Evolutionary conservation across 2,329 filamentous ascomycete genomes (phyloP).

Genomic region (Aspergillus sp.): DNA sequence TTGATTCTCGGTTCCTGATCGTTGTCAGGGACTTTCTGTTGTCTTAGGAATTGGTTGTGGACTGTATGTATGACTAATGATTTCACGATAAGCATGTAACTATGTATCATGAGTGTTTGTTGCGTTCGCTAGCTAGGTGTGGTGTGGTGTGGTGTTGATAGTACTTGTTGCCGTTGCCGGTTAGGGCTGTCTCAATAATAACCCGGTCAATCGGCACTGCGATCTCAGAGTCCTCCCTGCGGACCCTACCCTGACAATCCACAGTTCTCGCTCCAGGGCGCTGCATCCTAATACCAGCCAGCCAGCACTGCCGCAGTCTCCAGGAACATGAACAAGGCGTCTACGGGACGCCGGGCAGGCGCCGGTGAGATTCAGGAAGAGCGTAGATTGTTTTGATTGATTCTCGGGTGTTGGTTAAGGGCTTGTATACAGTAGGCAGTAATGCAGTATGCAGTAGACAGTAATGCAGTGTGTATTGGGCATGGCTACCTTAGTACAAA

Average conservation of each 20-base stretch:
- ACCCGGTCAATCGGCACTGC: constrained; percentile 8
- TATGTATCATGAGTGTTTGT: constrained; percentile 18
- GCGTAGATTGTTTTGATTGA: constrained; percentile 8
- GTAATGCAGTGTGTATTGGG: constrained; percentile 16
- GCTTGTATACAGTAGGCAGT: constrained; percentile 11
- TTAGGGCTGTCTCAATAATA: constrained; percentile 5
- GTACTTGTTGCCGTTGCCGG: no score
- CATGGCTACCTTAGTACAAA: constrained; percentile 4
- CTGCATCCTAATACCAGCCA: not conserved
- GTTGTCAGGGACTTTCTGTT: no score
- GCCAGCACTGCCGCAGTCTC: no score
- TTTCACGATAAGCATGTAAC: constrained; percentile 31
- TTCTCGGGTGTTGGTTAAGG: constrained; percentile 14
- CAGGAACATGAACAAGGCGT: no score
- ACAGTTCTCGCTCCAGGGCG: not conserved
- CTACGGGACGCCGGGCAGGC: no score
- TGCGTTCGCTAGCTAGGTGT: no score
- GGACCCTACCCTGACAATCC: not conserved
- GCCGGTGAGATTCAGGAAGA: no score
- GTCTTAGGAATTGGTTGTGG: no score
- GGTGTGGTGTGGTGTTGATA: no score
- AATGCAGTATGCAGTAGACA: constrained; percentile 17
- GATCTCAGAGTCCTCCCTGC: constrained; percentile 4
- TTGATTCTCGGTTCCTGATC: constrained; percentile 25
- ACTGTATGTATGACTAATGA: constrained; percentile 29